Conservation (phyloP, 1,284 basidiomycete species). For the Cutaneotrichosporon sp. region DNA sequence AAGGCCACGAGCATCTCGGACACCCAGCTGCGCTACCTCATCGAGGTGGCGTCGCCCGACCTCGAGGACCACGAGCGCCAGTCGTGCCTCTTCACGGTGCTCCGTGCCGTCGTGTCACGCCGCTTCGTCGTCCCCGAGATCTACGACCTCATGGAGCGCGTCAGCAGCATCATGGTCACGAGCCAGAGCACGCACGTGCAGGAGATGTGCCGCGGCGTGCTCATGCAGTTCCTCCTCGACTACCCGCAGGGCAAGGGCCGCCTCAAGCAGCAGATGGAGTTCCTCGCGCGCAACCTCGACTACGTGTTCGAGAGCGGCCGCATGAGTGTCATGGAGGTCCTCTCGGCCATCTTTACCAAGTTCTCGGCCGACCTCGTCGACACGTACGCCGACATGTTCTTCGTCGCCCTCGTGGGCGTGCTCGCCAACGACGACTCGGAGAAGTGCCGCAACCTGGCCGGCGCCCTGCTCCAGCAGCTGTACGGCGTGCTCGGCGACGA, state of each 20-base stretch:
- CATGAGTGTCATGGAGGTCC: constrained; percentile 86
- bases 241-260: constrained; percentile 96
- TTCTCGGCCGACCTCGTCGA: constrained; percentile 75
- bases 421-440: constrained; percentile 91
- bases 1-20: constrained; percentile 79
- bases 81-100: constrained; percentile 79
- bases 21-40: constrained; percentile 81
- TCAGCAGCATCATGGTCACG: constrained; percentile 93
- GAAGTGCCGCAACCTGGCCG: constrained; percentile 85
- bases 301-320: constrained; percentile 91
- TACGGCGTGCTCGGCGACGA: constrained; percentile 67
- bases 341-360: constrained; percentile 79
- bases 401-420: constrained; percentile 88
- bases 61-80: constrained; percentile 93
- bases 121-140: constrained; percentile 94
- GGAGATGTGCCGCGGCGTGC: constrained; percentile 82
- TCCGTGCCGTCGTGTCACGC: constrained; percentile 85
- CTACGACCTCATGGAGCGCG: constrained; percentile 95
- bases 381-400: constrained; percentile 86
- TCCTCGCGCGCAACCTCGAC: constrained; percentile 90
- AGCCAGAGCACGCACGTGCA: constrained; percentile 89
- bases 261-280: constrained; percentile 82
- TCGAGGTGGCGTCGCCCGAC: constrained; percentile 84
- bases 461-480: constrained; percentile 75
- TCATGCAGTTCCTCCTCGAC: constrained; percentile 94